Evolutionary conservation across 495 filamentous ascomycete species (phyloP), one percentile per base, ranked within the genome.

Genomic region (Rhizodiscina lignyota): DNA sequence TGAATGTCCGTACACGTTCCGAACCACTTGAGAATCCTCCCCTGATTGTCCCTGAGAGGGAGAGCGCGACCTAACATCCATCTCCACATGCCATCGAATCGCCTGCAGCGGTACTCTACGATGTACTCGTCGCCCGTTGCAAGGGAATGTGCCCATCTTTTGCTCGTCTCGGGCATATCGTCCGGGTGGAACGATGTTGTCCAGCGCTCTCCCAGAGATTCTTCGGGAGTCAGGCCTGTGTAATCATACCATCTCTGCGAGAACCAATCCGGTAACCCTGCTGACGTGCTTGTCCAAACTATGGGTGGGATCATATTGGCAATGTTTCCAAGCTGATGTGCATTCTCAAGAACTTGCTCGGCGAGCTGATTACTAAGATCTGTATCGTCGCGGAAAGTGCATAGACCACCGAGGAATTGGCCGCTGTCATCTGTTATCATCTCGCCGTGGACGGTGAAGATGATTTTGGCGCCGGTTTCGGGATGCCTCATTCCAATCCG

Each of bases 61-160:
- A 75, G 39, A 1, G 74, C 78, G 26, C 69, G 61, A 21, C 70
- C 72, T 3, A 81, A 56, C 66, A 83, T 80, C 77, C 76, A 81
- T 28, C 74, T 58, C 67, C 67, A 81, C 28, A 72, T 68, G 3
- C 74, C 76, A 32, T 71, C 62, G 26, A 66, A 62, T 27, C 61
- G 68, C 31, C 53, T 58, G 34, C 69, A 74, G n/a, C 78, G 69
- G 40, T 79, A 82, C 46, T 83, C 79, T 10, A 63, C 67, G 22
- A 50, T 49, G 45, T 74, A 82, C 17, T 70, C 64, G 17, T 77
- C 69, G 10, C 78, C 78, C 12, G 77, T 79, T 15, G 44, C 44
- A 13, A 83, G 47, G 32, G 63, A 71, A 34, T 67, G 68, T 15
- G 41, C 36, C 75, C 74, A 83, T 32, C 61, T 44, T 34, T 56